These are phyloP conservation scores for Leccinum variicolor DNA, from an alignment of 768 basidiomycete genomes.

Conservation along the genomic window DNA sequence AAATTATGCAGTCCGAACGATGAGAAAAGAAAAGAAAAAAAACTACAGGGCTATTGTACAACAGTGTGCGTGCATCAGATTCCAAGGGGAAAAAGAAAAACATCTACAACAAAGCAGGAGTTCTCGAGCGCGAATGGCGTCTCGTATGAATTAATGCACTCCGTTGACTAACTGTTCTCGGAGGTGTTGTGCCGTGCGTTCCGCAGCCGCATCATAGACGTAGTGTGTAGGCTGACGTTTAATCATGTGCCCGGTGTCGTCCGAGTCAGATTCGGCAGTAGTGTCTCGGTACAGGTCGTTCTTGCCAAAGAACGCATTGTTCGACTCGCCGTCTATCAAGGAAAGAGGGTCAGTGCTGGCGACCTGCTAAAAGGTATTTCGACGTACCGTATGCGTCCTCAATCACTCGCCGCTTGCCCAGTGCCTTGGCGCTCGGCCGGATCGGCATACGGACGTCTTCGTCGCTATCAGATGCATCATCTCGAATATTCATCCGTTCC, in stretches of 20 bases:
- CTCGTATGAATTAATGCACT: slow-evolving; percentile 36
- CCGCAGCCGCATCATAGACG: slow-evolving; percentile 92
- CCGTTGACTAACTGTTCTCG: slow-evolving; percentile 47
- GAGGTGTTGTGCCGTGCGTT: slow-evolving; percentile 64
- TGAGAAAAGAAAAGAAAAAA: not conserved
- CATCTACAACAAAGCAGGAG: slow-evolving; percentile 11
- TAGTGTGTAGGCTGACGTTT: slow-evolving; percentile 57
- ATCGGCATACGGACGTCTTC: slow-evolving; percentile 37
- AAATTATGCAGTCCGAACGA: slow-evolving; percentile 21
- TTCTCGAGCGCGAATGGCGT: not conserved
- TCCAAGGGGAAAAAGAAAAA: slow-evolving; percentile 1
- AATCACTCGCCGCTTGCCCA: slow-evolving; percentile 75
- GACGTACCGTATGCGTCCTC: slow-evolving; percentile 44
- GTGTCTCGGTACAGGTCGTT: slow-evolving; percentile 34
- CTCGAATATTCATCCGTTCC: slow-evolving; percentile 28
- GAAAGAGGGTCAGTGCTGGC: not conserved
- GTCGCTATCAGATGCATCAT: slow-evolving; percentile 23
- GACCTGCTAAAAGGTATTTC: not conserved
- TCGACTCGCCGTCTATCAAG: slow-evolving; percentile 43
- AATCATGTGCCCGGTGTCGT: slow-evolving; percentile 36
- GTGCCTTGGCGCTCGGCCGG: slow-evolving; percentile 80
- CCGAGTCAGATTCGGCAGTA: slow-evolving; percentile 47
- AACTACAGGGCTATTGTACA: slow-evolving; percentile 26
- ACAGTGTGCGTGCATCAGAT: slow-evolving; percentile 17
- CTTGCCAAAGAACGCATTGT: slow-evolving; percentile 52